Evolutionary conservation across 1,139 yeast species (phyloP), one percentile per base, ranked within the genome.

Genomic region (Zygosaccharomyces pseudobailii): DNA sequence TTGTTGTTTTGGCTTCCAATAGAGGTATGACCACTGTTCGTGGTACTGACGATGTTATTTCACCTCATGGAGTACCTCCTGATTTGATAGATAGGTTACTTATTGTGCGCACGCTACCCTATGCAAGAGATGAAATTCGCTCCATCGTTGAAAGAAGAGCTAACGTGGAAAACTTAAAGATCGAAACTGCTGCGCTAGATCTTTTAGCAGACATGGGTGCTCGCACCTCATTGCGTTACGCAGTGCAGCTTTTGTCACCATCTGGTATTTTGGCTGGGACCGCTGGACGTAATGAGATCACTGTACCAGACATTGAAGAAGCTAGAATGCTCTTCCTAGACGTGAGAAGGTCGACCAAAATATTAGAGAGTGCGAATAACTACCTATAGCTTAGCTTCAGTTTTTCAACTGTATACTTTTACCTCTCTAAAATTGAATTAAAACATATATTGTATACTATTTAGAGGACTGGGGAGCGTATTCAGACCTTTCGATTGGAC

Each of bases 31-130:
- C 97, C 13, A 80, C 92, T 1, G 86, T 92, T 38, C 79, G 94
- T 62, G 98, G 98, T 40, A 84, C 97, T 6, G 96, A 87, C 35
- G 95, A 85, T 55, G 79, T 85, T 48, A 79, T 80, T 55, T 85
- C 96, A 17, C 97, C 99, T 23, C 98, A 94, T 64, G 99, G 99
- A 42, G 80, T 94, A 55, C 98, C 99, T 33, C 87, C 96, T 2
- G 99, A 92, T 72, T 76, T 92, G 63, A 78, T 90, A 49, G 99
- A 92, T 68, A 76, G 99, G 56, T 73, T 92, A 54, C 76, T 92
- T 58, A 94, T 92, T 65, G 92, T 94, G 45, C 83, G 95, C 68
- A 92, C 98, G 5, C 73, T 87, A 50, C 94, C 96, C 23, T 92
- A 92, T 72, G 77, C 76, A 53, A 79, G 77, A 55, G 94, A 86